Percentiles rank a stretch among this genome's conserved stretches.
Evolutionary conservation across 768 basidiomycete species (phyloP).

Genomic region (Astraeus odoratus): DNA sequence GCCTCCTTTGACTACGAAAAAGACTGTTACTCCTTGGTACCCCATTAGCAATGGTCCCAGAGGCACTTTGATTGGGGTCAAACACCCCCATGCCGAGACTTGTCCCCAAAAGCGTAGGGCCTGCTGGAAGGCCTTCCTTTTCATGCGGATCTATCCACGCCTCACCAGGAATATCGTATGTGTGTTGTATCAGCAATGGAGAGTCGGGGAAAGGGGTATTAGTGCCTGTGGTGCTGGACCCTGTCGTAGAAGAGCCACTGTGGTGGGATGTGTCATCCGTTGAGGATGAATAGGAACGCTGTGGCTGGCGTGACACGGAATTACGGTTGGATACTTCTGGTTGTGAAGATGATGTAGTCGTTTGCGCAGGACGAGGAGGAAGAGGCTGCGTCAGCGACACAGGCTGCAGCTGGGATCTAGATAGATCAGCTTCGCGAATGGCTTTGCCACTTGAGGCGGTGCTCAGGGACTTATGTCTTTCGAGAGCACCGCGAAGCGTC

Average conservation of each 20-base stretch:
- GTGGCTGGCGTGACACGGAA: neutral
- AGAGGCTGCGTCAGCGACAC: constrained; percentile 9
- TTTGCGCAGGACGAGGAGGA: neutral
- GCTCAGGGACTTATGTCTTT: constrained; percentile 36
- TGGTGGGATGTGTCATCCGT: constrained; percentile 2
- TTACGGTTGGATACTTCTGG: neutral
- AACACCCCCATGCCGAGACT: neutral
- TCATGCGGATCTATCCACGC: constrained; percentile 58
- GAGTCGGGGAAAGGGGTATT: constrained; percentile 5
- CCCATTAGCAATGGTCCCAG: too few species aligned
- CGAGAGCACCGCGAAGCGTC: constrained; percentile 43
- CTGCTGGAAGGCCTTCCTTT: constrained; percentile 53
- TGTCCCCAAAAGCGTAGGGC: constrained; percentile 18
- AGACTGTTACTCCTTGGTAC: too few species aligned
- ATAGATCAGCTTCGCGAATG: constrained; percentile 4
- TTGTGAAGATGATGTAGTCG: constrained; percentile 1
- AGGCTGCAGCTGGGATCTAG: constrained; percentile 2
- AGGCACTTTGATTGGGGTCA: neutral
- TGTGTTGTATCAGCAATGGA: constrained; percentile 19
- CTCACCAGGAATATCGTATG: constrained; percentile 40
- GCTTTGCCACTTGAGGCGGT: neutral
- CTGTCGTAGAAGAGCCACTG: constrained; percentile 5
- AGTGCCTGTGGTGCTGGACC: neutral
- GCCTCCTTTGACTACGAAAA: too few species aligned
- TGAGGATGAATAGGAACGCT: too few species aligned